Conservation (phyloP, 345 rosid genomes). For the Hypericum androsaemum region DNA sequence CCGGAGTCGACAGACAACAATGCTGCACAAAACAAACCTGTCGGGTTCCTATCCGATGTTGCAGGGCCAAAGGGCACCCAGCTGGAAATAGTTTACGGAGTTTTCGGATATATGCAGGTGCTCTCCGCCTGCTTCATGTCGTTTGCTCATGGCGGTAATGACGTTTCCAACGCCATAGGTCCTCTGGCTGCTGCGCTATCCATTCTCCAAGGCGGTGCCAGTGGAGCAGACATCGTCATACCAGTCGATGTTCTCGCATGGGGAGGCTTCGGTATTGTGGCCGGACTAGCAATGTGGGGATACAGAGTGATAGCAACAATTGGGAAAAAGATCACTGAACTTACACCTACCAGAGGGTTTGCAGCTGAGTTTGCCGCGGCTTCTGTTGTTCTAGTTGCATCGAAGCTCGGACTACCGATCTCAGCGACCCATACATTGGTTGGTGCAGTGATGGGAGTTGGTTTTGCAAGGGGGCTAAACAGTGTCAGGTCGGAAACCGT, state of each 20-base stretch:
- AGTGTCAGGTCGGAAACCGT: slow-evolving; percentile 85
- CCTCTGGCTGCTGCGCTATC: slow-evolving; percentile 86
- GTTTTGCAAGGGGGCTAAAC: slow-evolving; percentile 89
- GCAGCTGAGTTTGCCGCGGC: slow-evolving; percentile 98
- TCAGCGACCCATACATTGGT: slow-evolving; percentile 91
- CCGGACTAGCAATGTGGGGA: slow-evolving; percentile 85
- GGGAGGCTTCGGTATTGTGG: slow-evolving; percentile 97
- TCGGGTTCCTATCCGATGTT: slow-evolving; percentile 76
- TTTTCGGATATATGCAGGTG: slow-evolving; percentile 90
- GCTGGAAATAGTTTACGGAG: slow-evolving; percentile 77
- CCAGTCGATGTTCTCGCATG: slow-evolving; percentile 84
- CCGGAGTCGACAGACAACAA: slow-evolving; percentile 26
- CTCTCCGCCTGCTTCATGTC: slow-evolving; percentile 99
- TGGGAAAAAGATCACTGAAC: slow-evolving; percentile 92
- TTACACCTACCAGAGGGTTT: slow-evolving; percentile 91
- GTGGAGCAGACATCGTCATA: slow-evolving; percentile 54
- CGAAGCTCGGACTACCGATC: slow-evolving; percentile 78
- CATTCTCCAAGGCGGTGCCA: slow-evolving; percentile 65
- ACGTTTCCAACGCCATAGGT: slow-evolving; percentile 93
- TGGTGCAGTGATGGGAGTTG: slow-evolving; percentile 99
- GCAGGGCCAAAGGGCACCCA: slow-evolving; percentile 93
- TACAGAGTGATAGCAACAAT: slow-evolving; percentile 91
- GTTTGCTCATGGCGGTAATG: slow-evolving; percentile 92
- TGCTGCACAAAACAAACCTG: slow-evolving; percentile 28
- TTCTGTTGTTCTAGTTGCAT: slow-evolving; percentile 80